Evolutionary conservation across 257 asterid species (phyloP), one percentile per base, ranked within the genome.

Genomic region (Henckelia pumila): DNA sequence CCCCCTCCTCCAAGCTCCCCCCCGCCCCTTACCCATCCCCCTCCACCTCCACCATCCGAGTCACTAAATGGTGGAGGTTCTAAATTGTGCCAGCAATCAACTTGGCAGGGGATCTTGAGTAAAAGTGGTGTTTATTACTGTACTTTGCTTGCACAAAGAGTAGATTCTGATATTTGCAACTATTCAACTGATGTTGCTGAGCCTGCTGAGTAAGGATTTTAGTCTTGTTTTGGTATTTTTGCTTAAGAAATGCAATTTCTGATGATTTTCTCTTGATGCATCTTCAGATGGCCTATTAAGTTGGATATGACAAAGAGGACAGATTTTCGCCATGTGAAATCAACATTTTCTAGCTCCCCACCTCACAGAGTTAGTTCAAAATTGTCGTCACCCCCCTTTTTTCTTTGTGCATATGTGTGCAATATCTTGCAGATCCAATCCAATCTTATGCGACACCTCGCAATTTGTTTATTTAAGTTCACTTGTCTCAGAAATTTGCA

Each of bases 301-400:
- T 82, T 92, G 53, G 98, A 92, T 81, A 87, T 92, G 97, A 86
- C 87, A 35, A 89, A 92, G 61, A 92, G 98, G 71, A 92, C 97
- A 2, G 97, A 92, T 84, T 79, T 89, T 68, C 86, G 85, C 75
- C 98, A 89, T 73, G 96, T 86, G 33, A 89, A 76, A 61, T 76
- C 96, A 63, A 79, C 95, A 53, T 89, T 92, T 83, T 75, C 85
- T 52, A 89, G 77, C 73, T 87, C 92, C 35, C 91, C 89, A 35
- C 71, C 84, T 73, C 85, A 87, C 71, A 89, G 86, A 75, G 97
- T 92, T 83, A 81, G 96, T 68, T 74, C 35, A 56, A 56, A 58
- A 49, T 63, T 22, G 44, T 9, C 13, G n/a, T 4, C 65, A 6
- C 17, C 50, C 70, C 8, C 73, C 19, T 28, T 26, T 32, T 50